Percentiles rank a stretch among this genome's conserved stretches.
These are phyloP conservation scores for Penicillium italicum DNA, from an alignment of 2,329 filamentous ascomycete species.

Conservation along the genomic window DNA sequence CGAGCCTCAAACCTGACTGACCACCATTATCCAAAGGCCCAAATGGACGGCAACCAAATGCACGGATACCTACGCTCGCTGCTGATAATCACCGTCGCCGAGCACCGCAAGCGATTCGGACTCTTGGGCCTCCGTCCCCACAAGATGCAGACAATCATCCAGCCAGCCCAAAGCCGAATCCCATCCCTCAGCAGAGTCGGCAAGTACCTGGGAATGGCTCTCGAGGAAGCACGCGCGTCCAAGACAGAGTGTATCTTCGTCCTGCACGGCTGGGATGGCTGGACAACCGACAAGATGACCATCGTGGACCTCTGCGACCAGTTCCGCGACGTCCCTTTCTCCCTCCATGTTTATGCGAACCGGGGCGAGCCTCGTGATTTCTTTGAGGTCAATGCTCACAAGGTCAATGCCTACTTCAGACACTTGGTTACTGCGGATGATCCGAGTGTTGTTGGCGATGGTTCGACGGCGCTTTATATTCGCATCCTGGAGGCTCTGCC, in stretches of 20 bases:
- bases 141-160: slow-evolving; percentile 5
- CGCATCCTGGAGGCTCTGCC: slow-evolving; percentile 1
- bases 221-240: slow-evolving; percentile 1
- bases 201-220: background rate
- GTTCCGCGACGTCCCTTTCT: background rate
- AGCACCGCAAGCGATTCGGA: slow-evolving; percentile 4
- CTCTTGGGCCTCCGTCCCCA: background rate
- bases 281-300: background rate
- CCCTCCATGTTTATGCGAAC: slow-evolving; percentile 2
- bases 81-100: background rate
- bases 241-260: slow-evolving; percentile 2
- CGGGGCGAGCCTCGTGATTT: background rate
- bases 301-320: background rate
- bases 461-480: background rate
- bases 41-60: background rate
- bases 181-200: background rate
- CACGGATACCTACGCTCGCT: slow-evolving; percentile 3
- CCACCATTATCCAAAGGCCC: background rate
- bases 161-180: background rate
- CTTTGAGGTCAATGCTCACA: slow-evolving; percentile 1
- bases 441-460: background rate
- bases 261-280: slow-evolving; percentile 2
- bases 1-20: background rate
- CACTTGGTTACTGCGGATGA: background rate
- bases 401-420: background rate